phyloP scores from a whole-genome alignment of 768 basidiomycete genomes.

The Coprinopsis sp. region DNA sequence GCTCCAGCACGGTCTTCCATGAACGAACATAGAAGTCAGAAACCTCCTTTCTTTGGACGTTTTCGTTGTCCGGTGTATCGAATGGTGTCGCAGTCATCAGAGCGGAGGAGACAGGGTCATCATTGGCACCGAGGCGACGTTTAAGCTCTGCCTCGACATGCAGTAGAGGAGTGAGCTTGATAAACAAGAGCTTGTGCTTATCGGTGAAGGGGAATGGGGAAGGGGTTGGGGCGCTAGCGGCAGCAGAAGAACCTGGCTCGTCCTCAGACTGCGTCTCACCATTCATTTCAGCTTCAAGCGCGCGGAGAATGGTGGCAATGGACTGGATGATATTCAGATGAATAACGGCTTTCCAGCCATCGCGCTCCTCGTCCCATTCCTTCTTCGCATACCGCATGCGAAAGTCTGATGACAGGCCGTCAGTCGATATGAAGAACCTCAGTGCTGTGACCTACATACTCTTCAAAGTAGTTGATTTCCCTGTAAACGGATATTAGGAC shows the following conservation, averaged over 20 bases:
- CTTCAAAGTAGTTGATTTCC: conserved; percentile 68
- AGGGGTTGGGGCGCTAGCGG: conserved; percentile 13
- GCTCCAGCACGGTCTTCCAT: conserved; percentile 42
- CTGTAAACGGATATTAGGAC: conserved; percentile 26
- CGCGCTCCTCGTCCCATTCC: conserved; percentile 64
- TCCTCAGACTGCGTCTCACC: conserved; percentile 34
- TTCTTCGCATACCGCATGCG: conserved; percentile 61
- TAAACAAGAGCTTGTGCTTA: conserved; percentile 47
- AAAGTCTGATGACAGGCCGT: conserved; percentile 46
- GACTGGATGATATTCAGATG: conserved; percentile 78
- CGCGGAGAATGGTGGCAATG: conserved; percentile 59
- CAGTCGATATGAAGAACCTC: conserved; percentile 3
- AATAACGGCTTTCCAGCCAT: conserved; percentile 72
- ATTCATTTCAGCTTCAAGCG: conserved; percentile 52
- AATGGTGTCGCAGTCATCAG: conserved; percentile 47
- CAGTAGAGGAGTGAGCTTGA: conserved; percentile 59
- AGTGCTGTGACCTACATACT: conserved; percentile 33
- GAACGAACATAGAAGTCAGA: conserved; percentile 53
- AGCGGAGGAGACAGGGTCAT: conserved; percentile 32
- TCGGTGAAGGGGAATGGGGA: conserved; percentile 38
- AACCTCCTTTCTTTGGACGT: conserved; percentile 22
- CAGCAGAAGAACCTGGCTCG: conserved; percentile 20
- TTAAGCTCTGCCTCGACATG: conserved; percentile 62
- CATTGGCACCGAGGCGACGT: conserved; percentile 48
- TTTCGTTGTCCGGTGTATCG: conserved; percentile 27